Conservation (phyloP, 805 yeast species). For the Zygosaccharomyces kombuchaensis region DNA sequence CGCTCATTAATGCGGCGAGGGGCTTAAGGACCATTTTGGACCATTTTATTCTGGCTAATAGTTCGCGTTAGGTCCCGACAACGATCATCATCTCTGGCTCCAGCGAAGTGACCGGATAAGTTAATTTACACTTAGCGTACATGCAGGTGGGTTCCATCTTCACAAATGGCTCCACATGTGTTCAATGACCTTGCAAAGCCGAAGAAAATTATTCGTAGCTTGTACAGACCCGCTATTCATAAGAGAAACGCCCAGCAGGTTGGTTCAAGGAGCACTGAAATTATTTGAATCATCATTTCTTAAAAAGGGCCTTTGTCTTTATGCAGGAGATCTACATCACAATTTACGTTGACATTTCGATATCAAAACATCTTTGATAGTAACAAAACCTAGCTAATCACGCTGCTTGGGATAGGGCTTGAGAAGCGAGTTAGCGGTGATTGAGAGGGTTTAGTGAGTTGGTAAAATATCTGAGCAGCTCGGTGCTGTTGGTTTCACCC, state of each 20-base stretch:
- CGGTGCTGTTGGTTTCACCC: slow-evolving; percentile 1
- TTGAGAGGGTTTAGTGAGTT: background rate
- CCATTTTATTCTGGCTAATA: no score
- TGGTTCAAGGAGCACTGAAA: no score
- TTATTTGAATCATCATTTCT: background rate
- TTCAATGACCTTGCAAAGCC: background rate
- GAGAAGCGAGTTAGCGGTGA: background rate
- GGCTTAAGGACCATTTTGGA: no score
- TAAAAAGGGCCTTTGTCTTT: no score
- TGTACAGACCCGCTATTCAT: background rate
- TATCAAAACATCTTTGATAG: background rate
- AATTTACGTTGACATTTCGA: background rate
- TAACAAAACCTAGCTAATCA: background rate
- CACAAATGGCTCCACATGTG: no score
- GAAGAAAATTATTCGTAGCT: background rate
- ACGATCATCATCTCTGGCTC: no score
- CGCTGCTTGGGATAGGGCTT: background rate
- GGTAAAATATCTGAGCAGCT: background rate
- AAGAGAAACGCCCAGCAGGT: no score
- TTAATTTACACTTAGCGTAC: no score
- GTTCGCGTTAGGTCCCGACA: no score
- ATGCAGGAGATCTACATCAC: background rate
- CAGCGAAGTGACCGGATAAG: no score
- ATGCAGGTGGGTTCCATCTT: no score
- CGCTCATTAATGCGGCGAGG: no score